Base-by-base conservation (phyloP, 441 rosid genomes). In the Manihot esculenta region DNA sequence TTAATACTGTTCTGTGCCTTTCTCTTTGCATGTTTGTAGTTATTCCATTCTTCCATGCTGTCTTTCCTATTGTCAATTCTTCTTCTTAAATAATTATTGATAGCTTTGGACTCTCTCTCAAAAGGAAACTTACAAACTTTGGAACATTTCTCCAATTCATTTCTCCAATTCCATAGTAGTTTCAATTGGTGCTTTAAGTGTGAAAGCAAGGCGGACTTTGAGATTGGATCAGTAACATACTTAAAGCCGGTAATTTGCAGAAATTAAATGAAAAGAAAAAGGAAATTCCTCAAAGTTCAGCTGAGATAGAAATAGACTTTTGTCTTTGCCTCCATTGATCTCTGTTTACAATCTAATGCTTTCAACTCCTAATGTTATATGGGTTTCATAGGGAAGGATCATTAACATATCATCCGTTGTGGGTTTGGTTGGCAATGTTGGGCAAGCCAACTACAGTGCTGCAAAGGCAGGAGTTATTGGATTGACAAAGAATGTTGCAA, bases 381-480 rank as follows among this genome's bases (percentile, higher is more conserved):
- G 68, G 58, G 27, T 57, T 73, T 60, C 82, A 66, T 78, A 92
- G 96, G 99, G 99, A 78, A 88, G 90, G 79, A 82, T 92, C 68
- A 73, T 92, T 74, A 94, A 94, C 57, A 87, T 90, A 69, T 85
- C 94, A 9, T 92, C 97, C 45, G 96, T 92, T 55, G 96, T 88
- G 70, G 98, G 97, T 76, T 83, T 94, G 78, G 86, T 92, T 75
- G 98, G 96, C 72, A 94, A 94, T n/a, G 69, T 62, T 17, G 99
- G 99, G 48, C 99, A 94, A 87, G 97, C 97, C 78, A 92, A 94
- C 84, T 94, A 91, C 74, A 89, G 91, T 77, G 99, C 97, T 27
- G 93, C 97, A 48, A 94, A 94, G 83, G 97, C 93, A 30, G 96
- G 99, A 79, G 99, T 94, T 72, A 94, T 94, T 84, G 89, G 96